These are phyloP conservation scores for Talaromyces albobiverticillius DNA, from an alignment of 2,329 filamentous ascomycete species.

Conservation along the genomic window DNA sequence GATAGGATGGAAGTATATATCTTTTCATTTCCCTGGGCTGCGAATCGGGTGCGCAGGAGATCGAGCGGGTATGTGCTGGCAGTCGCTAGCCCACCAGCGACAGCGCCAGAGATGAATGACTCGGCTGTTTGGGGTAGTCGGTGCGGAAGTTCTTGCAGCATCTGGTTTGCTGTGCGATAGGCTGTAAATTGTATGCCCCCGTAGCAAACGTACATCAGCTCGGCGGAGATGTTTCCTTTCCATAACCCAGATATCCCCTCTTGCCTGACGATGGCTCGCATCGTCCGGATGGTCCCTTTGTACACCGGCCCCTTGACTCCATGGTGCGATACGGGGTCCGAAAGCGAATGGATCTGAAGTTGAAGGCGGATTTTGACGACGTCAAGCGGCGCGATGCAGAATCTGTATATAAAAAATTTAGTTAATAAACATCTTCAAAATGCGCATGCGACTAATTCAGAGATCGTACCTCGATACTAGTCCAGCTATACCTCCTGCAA, in stretches of 20 bases:
- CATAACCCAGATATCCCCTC: conserved; percentile 86
- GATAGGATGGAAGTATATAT: conserved; percentile 72
- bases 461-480: conserved; percentile 73
- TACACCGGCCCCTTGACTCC: conserved; percentile 49
- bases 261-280: conserved; percentile 70
- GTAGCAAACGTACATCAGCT: conserved; percentile 91
- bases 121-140: conserved; percentile 65
- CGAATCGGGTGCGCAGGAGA: conserved; percentile 88
- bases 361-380: conserved; percentile 98
- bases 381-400: conserved; percentile 91
- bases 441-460: too few relatives aligned
- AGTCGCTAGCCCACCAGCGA: conserved; percentile 79
- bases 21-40: conserved; percentile 79
- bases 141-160: conserved; percentile 56
- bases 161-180: conserved; percentile 72
- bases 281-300: conserved; percentile 72
- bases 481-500: conserved; percentile 70
- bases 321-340: conserved; percentile 64
- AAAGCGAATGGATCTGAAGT: conserved; percentile 81
- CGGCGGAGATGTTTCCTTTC: conserved; percentile 97
- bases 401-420: conserved; percentile 51
- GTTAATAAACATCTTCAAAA: too few relatives aligned
- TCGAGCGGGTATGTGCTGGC: conserved; percentile 88
- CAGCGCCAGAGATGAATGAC: conserved; percentile 78
- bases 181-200: conserved; percentile 84